Base-by-base conservation (phyloP, 2,329 filamentous ascomycete species). In the Alternaria longipes region DNA sequence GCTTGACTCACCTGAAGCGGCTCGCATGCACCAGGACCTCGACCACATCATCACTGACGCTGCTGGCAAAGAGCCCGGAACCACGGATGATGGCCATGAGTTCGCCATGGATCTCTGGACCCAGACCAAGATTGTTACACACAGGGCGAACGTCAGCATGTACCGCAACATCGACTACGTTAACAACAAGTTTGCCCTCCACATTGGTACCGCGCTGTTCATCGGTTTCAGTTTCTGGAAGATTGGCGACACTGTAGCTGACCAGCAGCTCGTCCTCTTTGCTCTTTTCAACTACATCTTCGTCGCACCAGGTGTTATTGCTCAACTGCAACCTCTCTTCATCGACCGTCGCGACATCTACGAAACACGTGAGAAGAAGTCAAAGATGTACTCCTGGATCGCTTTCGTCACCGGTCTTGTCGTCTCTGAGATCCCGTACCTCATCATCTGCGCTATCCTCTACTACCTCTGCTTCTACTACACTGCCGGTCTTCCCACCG, bases 381-480 rank as follows among this genome's bases (percentile, higher is more conserved):
- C 85, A 68, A 91, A 92, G 71, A 84, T 88, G 0, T 93, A 93
- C 79, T 90, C 87, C 0, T 93, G 91, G 90, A 83, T 86, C 64
- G 87, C 85, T 1, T 93, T 93, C 75, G 84, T 92, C 70, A 81
- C 89, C 2, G 86, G 88, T 65, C 90, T 91, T 67, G 86, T 93
- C 54, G 59, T 91, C 1, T 89, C 90, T 40, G 91, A 93, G 74
- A 83, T 92, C 2, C 89, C 90, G 0, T 93, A 84, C 78, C 83
- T 87, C 47, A 81, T 87, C 47, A 57, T 92, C 12, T 86, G 87
- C 8, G 86, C 83, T 3, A 75, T 90, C 16, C 72, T 91, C 5
- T 85, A 89, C 66, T 92, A 83, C 71, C 81, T 86, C 5, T 85
- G 83, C 74, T 91, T 88, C 82, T 92, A 92, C 82, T 92, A 90